Percentiles rank a stretch among this genome's conserved stretches.
These are phyloP conservation scores for Melampsora occidentalis DNA, from an alignment of 1,284 basidiomycete genomes.

Conservation along the genomic window DNA sequence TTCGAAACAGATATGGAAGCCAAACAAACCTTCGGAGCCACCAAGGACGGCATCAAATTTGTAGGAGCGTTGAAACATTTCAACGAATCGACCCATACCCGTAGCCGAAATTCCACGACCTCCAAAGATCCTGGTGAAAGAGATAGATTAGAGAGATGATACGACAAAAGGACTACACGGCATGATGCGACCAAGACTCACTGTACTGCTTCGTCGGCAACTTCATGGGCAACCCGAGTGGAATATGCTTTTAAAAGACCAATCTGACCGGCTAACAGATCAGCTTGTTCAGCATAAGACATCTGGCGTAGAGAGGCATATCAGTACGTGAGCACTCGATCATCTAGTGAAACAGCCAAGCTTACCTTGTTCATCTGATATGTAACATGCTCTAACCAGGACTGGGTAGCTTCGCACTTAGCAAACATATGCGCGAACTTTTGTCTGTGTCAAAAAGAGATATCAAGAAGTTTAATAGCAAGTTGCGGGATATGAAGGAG, in stretches of 20 bases:
- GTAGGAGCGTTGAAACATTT: constrained; percentile 62
- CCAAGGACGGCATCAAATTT: constrained; percentile 67
- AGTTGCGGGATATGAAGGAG: neutral
- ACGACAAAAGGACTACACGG: constrained; percentile 58
- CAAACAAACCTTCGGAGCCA: constrained; percentile 50
- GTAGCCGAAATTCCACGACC: constrained; percentile 66
- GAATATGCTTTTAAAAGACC: constrained; percentile 66
- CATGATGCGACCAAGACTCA: constrained; percentile 51
- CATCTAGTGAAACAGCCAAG: neutral
- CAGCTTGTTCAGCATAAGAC: constrained; percentile 70
- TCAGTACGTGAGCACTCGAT: constrained; percentile 3
- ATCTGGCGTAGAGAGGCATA: constrained; percentile 44
- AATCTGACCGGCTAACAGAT: constrained; percentile 63
- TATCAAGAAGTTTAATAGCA: constrained; percentile 40
- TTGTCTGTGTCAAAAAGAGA: constrained; percentile 20
- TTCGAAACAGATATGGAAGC: neutral
- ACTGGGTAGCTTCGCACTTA: constrained; percentile 74
- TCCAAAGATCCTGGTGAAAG: constrained; percentile 68
- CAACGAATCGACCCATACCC: constrained; percentile 61
- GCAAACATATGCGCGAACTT: constrained; percentile 76
- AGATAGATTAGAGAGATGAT: constrained; percentile 64
- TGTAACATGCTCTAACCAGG: constrained; percentile 84
- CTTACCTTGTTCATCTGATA: constrained; percentile 84
- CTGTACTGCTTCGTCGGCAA: constrained; percentile 75
- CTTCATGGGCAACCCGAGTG: constrained; percentile 52